These are phyloP conservation scores for Venturia effusa DNA, from an alignment of 2,329 filamentous ascomycete genomes.

Conservation along the genomic window DNA sequence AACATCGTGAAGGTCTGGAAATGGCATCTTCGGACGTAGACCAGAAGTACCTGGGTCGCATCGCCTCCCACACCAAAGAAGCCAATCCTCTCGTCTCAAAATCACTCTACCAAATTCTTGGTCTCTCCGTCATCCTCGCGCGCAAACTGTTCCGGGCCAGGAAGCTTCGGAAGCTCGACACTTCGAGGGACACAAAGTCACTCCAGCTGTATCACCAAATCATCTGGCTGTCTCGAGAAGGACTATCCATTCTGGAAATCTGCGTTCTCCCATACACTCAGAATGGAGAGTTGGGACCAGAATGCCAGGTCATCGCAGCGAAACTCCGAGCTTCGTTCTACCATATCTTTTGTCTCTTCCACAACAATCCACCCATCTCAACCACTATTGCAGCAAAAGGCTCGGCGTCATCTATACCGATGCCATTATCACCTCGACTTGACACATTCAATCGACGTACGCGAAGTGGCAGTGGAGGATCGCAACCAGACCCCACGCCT, in stretches of 20 bases:
- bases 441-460: constrained; percentile 5
- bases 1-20: constrained; percentile 6
- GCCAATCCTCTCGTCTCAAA: constrained; percentile 70
- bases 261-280: constrained; percentile 66
- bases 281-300: constrained; percentile 62
- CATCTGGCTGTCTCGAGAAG: constrained; percentile 89
- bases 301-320: constrained; percentile 80
- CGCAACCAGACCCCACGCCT: constrained; percentile 5
- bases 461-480: constrained; percentile 2
- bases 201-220: constrained; percentile 83
- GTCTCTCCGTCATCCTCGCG: constrained; percentile 79
- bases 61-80: constrained; percentile 68
- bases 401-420: background rate
- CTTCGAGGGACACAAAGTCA: constrained; percentile 65
- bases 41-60: constrained; percentile 87
- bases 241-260: constrained; percentile 71
- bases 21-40: constrained; percentile 98
- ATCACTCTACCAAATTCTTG: constrained; percentile 83
- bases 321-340: constrained; percentile 92
- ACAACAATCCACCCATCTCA: constrained; percentile 70
- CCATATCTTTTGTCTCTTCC: constrained; percentile 92
- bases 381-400: constrained; percentile 14
- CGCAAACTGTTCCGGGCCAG: constrained; percentile 73
- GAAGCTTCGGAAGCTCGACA: constrained; percentile 72
- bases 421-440: background rate